Base-by-base conservation (phyloP, 73 alveolate species). In the Paramecium tetraurelia region DNA sequence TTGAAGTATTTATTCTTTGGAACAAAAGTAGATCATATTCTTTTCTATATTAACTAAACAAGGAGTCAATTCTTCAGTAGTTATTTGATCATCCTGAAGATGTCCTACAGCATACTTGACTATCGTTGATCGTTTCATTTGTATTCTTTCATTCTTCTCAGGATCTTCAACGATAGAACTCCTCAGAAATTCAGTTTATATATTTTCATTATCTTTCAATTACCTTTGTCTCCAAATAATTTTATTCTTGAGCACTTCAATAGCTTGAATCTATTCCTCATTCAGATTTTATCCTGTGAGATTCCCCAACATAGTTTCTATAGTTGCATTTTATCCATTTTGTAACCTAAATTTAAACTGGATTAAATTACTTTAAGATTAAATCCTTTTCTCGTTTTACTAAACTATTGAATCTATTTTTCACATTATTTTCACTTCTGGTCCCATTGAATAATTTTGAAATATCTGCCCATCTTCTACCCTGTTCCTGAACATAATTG, bases 401-500 rank as follows among this genome's bases (percentile, higher is more conserved):
- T 14, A 75, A 36, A 75, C 87, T 75, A 75, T 75, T 75, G 18
- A 75, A 75, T 36, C 87, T 33, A 36, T 75, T 75, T 36, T 75
- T 75, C 5, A 75, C 59, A 40, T 33, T 75, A 18, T 75, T 75
- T 40, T 75, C 87, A 75, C 87, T 75, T 35, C 87, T 75, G 11
- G 36, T 36, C n/a, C 68, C 87, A 75, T 75, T 40, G 9, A 75
- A 31, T 40, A 75, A 33, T 75, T 75, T 75, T 3, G 87, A 75
- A 33, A 75, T 75, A 12, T 75, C 87, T 36, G 87, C 87, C 87
- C 87, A 75, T 75, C 22, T 75, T 75, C 87, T 75, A 31, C 87
- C 87, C 35, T 36, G n/a, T 33, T 29, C 59, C 10, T 4, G 4
- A 12, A 75, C 69, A 33, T 4, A 36, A 16, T 14, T 40, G 12